Evolutionary conservation across 163 green algal species (phyloP), one percentile per base, ranked within the genome.

Genomic region (Prototheca wickerhamii): DNA sequence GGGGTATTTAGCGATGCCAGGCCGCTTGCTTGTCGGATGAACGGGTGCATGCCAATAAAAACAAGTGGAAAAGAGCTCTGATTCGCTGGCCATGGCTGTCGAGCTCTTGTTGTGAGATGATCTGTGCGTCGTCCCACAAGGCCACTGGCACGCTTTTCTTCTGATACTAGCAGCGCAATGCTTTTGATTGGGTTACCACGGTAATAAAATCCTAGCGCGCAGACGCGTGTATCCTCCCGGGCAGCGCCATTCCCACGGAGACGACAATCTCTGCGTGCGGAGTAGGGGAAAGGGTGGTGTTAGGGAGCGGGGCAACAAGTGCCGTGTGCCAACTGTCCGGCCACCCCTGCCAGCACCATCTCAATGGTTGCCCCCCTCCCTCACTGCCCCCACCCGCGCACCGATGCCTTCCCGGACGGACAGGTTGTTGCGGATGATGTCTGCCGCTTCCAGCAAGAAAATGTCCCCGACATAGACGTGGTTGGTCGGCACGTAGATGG

Each of bases 401-500:
- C 78, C 83, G 58, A 96, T 73, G 4, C 89, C 89, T 50, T 95
- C 89, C 1, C 88, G 64, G 29, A 96, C 89, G 1, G 79, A 85
- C 3, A 97, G 72, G 63, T 90, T 91, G 35, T 86, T 89, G 26
- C 84, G 78, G 30, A 95, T 92, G 66, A 96, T 86, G 65, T 97
- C 89, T 21, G 84, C 75, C 7, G 83, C 74, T 32, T 75, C 60
- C 5, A 97, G 64, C 44, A 97, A 67, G 67, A 93, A 95, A 23
- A 96, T 84, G 76, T 97, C 91, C 0, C 91, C 91, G 21, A 97
- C 84, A 61, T 95, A 97, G 2, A 95, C 68, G 21, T 64, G 61
- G 62, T 96, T 97, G 29, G 89, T 97, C 17, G 90, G 90, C 7
- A 96, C 77, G 71, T 94, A 97, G 3, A 96, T 87, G 4, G 70